phyloP scores from a whole-genome alignment of 495 filamentous ascomycete species.

The Talaromyces nanjingensis region DNA sequence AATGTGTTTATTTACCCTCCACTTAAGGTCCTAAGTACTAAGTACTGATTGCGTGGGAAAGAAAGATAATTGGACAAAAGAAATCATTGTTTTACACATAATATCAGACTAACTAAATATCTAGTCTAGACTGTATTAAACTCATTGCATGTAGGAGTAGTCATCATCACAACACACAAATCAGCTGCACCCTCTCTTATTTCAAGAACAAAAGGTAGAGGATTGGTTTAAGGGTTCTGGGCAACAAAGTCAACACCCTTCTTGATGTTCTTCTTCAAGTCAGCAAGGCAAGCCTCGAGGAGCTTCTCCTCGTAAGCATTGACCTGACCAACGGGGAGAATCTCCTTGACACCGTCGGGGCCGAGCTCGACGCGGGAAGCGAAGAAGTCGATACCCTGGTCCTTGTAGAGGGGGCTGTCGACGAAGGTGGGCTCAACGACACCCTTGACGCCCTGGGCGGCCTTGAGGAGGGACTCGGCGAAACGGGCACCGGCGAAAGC shows the following conservation, averaged over 20 bases:
- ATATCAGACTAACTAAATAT: not conserved
- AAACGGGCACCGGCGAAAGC: conserved; percentile 97
- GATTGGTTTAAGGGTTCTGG: conserved; percentile 52
- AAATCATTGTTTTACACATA: conserved; percentile 5
- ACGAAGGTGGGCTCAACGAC: conserved; percentile 96
- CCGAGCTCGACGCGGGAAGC: conserved; percentile 89
- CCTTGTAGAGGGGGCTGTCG: conserved; percentile 94
- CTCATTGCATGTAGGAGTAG: not conserved
- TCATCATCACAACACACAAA: not conserved
- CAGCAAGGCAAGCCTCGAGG: conserved; percentile 70
- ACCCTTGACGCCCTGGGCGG: conserved; percentile 87
- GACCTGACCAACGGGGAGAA: conserved; percentile 74
- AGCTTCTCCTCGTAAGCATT: conserved; percentile 82
- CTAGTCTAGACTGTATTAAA: not conserved
- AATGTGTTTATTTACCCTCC: no score
- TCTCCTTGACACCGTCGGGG: conserved; percentile 92
- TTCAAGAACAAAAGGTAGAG: not conserved
- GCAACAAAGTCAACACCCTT: conserved; percentile 66
- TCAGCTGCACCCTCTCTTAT: not conserved
- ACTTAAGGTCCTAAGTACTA: no score
- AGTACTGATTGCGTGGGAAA: no score
- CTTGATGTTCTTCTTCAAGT: conserved; percentile 85
- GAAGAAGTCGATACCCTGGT: conserved; percentile 94
- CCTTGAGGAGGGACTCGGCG: conserved; percentile 89
- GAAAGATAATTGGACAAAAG: not conserved